phyloP scores from a whole-genome alignment of 1,139 yeast genomes.

The Zygoascus hellenicus region DNA sequence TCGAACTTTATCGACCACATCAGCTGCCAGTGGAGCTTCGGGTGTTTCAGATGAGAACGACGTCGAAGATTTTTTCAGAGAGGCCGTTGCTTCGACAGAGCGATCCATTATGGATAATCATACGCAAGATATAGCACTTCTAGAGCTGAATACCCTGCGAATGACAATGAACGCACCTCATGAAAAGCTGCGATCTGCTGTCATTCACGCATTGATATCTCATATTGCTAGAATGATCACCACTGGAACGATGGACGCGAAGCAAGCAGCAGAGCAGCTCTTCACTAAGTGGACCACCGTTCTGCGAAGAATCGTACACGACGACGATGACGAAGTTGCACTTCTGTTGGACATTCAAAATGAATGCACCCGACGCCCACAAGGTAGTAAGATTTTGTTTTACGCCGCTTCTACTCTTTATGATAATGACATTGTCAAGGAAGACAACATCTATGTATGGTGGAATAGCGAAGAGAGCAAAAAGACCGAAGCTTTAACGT shows the following conservation, averaged over 20 bases:
- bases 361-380: slow-evolving; percentile 37
- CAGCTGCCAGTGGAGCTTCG: slow-evolving; percentile 22
- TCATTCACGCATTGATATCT: slow-evolving; percentile 62
- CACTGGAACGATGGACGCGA: slow-evolving; percentile 67
- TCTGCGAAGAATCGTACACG: slow-evolving; percentile 62
- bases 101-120: slow-evolving; percentile 90
- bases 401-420: slow-evolving; percentile 65
- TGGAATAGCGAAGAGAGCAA: slow-evolving; percentile 51
- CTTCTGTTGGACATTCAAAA: slow-evolving; percentile 55
- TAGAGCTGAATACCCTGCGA: slow-evolving; percentile 88
- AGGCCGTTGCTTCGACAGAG: slow-evolving; percentile 90
- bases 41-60: slow-evolving; percentile 39
- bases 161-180: slow-evolving; percentile 97
- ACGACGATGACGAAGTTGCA: slow-evolving; percentile 69
- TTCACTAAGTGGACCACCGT: slow-evolving; percentile 77
- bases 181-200: slow-evolving; percentile 84
- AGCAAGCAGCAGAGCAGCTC: slow-evolving; percentile 69
- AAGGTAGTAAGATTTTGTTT: slow-evolving; percentile 50
- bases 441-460: slow-evolving; percentile 75
- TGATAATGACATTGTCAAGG: slow-evolving; percentile 75
- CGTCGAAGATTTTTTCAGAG: slow-evolving; percentile 78
- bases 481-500: slow-evolving; percentile 40
- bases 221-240: slow-evolving; percentile 67
- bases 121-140: slow-evolving; percentile 83
- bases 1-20: slow-evolving; percentile 21